Percentiles rank a stretch among this genome's conserved stretches.
phyloP scores from a whole-genome alignment of 1,284 basidiomycete species.

The Rhizoctonia solani region DNA sequence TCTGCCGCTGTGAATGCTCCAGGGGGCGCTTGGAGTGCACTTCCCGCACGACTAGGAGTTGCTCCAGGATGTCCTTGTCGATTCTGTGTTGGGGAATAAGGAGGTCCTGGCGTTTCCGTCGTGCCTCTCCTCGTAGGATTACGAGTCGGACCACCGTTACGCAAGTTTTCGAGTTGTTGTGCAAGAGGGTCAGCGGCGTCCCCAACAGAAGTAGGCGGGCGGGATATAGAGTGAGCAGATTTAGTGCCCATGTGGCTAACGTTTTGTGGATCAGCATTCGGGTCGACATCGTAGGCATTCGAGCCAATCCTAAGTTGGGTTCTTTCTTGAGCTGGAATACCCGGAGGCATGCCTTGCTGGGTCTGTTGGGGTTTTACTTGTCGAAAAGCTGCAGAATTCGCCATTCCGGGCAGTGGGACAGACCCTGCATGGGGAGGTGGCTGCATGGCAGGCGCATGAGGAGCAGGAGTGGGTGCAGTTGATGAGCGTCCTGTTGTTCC shows the following conservation, averaged over 20 bases:
- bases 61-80: background rate
- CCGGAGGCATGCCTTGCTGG: background rate
- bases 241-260: constrained; percentile 16
- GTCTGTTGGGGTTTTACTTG: constrained; percentile 1
- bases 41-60: constrained; percentile 15
- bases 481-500: constrained; percentile 2
- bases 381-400: constrained; percentile 20
- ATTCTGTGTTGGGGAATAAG: background rate
- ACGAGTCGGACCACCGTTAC: constrained; percentile 43
- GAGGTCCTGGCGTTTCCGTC: constrained; percentile 38
- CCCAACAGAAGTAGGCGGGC: constrained; percentile 45
- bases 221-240: constrained; percentile 2
- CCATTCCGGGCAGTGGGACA: constrained; percentile 46
- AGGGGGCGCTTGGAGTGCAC: constrained; percentile 22
- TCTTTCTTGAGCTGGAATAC: constrained; percentile 43
- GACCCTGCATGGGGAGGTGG: constrained; percentile 28
- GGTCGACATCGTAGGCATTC: constrained; percentile 68
- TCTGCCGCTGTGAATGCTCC: constrained; percentile 32
- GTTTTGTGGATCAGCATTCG: constrained; percentile 57
- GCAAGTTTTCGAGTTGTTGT: constrained; percentile 64
- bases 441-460: constrained; percentile 2
- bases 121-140: constrained; percentile 27
- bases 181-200: constrained; percentile 74
- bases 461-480: constrained; percentile 8
- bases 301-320: constrained; percentile 70